Percentiles rank a stretch among this genome's conserved stretches.
Evolutionary conservation across 306 rosid species (phyloP).

Genomic region (Pueraria montana): DNA sequence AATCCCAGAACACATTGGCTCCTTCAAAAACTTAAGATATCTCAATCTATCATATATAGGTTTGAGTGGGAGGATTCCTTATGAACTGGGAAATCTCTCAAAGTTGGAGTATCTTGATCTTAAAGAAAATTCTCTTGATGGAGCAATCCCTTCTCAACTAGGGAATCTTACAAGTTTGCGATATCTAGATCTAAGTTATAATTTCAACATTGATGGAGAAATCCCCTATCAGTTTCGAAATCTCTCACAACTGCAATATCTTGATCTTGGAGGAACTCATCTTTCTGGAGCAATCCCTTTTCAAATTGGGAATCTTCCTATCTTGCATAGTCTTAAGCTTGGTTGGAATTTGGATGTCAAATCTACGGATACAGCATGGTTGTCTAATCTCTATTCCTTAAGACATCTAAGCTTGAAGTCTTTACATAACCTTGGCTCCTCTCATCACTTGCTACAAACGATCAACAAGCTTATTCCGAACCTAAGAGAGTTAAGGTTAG

Average conservation of each 20-base stretch:
- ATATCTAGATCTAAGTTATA: not conserved
- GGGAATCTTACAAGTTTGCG: not conserved
- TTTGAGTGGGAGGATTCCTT: conserved; percentile 5
- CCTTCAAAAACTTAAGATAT: not conserved
- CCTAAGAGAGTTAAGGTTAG: not conserved
- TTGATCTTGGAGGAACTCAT: rapidly evolving
- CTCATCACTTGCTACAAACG: not conserved
- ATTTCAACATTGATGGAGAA: not conserved
- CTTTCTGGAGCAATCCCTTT: conserved; percentile 24
- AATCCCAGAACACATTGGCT: not conserved
- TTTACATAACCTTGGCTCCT: not conserved
- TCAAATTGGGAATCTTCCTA: not conserved
- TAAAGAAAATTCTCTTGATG: rapidly evolving
- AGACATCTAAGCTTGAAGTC: not conserved
- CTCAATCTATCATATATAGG: not conserved
- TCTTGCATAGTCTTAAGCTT: not conserved
- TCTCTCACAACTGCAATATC: not conserved
- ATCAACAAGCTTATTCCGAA: not conserved
- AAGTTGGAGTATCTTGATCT: conserved; percentile 5
- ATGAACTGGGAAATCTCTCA: conserved; percentile 7
- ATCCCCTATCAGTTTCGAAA: not conserved
- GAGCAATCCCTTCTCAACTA: not conserved
- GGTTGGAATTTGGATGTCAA: not conserved
- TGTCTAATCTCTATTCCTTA: conserved; percentile 13
- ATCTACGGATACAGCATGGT: not conserved